Evolutionary conservation across 1,284 basidiomycete species (phyloP), one percentile per base, ranked within the genome.

Genomic region (Coniferiporia sulphurascens): DNA sequence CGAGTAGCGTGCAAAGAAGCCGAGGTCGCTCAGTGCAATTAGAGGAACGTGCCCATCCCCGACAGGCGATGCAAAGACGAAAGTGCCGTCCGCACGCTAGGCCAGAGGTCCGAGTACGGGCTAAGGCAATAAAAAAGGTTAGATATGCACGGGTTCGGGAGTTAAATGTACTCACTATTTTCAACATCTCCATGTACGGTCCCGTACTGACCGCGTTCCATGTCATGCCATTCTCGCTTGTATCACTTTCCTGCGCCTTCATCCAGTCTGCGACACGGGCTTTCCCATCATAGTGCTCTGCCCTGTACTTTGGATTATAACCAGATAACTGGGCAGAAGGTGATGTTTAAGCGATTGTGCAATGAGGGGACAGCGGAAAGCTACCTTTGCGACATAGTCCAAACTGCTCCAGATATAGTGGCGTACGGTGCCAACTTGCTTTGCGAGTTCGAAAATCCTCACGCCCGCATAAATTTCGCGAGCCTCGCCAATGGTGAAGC

Each of bases 341-440:
- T 27, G 27, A 27, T 27, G 5, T 27, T 27, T 3, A 27, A 27
- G 5, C 27, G 27, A 27, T 27, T 5, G 5, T 27, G 5, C 27
- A 27, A 5, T 27, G 27, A 27, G 27, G 5, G 27, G 27, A 5
- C 27, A 3, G 27, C 27, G 27, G 27, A 5, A 27, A 27, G 2
- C 5, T 27, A 27, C 27, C 27, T 27, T 27, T 27, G 21, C 70
- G 67, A 50, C 78, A 64, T 36, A 72, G 64, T 8, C 67, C 15
- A 81, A 67, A 56, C 69, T 75, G 62, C 76, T 78, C 76, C 75
- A 81, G 32, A 81, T 69, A 55, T 77, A 77, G 62, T 81, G 79
- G 22, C 70, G 67, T 48, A 79, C 65, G 43, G 72, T 65, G 8
- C 67, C 65, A 1, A 64, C 68, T 48, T 75, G 71, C 62, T 77